Evolutionary conservation across 768 basidiomycete species (phyloP).

Genomic region (Kwoniella europaea): DNA sequence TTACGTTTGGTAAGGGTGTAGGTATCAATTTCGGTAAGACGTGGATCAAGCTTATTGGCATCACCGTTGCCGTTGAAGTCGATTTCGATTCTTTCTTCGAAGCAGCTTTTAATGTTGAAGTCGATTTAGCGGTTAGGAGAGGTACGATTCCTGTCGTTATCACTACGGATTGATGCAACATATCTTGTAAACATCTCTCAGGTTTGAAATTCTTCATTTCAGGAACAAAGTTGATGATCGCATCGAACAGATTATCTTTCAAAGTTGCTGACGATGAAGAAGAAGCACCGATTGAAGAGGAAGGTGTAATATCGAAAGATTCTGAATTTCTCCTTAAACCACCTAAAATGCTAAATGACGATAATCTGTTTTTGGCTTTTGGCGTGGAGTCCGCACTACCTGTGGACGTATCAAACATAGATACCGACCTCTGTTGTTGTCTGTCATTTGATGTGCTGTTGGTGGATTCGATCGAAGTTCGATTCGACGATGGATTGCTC

Average conservation of each 20-base stretch:
- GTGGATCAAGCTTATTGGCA: slow-evolving; percentile 34
- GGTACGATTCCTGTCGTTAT: slow-evolving; percentile 41
- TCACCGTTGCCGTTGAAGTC: too few species aligned
- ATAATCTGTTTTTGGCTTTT: slow-evolving; percentile 9
- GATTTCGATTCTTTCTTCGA: background rate
- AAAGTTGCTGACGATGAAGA: background rate
- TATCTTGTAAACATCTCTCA: slow-evolving; percentile 33
- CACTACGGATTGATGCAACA: slow-evolving; percentile 43
- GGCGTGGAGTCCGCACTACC: background rate
- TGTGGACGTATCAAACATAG: slow-evolving; percentile 1
- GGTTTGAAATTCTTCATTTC: slow-evolving; percentile 15
- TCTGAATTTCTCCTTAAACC: slow-evolving; percentile 14
- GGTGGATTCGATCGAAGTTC: slow-evolving; percentile 17
- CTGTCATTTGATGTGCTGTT: background rate
- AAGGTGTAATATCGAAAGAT: background rate
- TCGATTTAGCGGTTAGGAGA: slow-evolving; percentile 21
- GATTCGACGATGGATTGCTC: background rate
- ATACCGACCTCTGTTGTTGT: background rate
- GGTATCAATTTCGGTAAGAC: slow-evolving; percentile 34
- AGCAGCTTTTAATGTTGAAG: background rate
- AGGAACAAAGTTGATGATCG: slow-evolving; percentile 43
- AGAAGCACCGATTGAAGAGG: background rate
- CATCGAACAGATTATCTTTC: slow-evolving; percentile 33
- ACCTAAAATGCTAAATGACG: slow-evolving; percentile 27
- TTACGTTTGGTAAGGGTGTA: slow-evolving; percentile 31